Percentiles rank a stretch among this genome's conserved stretches.
Conservation (phyloP, 495 filamentous ascomycete species). For the Melanomma pulvis-pyrius region DNA sequence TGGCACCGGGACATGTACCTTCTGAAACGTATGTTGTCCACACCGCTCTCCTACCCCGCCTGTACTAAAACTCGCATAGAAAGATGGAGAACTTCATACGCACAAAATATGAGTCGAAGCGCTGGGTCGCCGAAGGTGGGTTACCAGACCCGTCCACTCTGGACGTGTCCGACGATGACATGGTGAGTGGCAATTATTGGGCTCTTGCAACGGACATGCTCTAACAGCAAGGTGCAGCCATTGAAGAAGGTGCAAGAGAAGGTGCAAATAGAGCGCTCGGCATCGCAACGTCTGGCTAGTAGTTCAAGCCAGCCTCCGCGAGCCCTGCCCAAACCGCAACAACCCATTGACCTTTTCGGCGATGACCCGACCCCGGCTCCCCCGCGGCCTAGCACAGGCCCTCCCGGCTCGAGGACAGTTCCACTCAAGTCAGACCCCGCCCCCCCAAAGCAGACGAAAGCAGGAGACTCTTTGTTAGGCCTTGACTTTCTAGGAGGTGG, state of each 20-base stretch:
- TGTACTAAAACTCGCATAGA: constrained; percentile 44
- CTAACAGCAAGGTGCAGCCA: constrained; percentile 51
- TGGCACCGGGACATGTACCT: constrained; percentile 88
- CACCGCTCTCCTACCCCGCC: not conserved
- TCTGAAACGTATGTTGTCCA: constrained; percentile 74
- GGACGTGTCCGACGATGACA: constrained; percentile 74
- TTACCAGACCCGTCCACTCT: constrained; percentile 91
- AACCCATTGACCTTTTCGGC: constrained; percentile 65
- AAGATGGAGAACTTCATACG: constrained; percentile 99
- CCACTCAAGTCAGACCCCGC: constrained; percentile 66
- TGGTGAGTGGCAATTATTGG: constrained; percentile 8
- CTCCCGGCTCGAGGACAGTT: constrained; percentile 57
- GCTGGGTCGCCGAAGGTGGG: constrained; percentile 96
- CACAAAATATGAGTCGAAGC: constrained; percentile 96
- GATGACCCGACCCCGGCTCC: constrained; percentile 61
- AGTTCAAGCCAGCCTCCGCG: constrained; percentile 49
- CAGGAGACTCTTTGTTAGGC: constrained; percentile 83
- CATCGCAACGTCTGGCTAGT: constrained; percentile 54
- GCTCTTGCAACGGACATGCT: not conserved
- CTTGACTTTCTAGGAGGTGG: constrained; percentile 91
- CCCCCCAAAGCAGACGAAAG: constrained; percentile 66
- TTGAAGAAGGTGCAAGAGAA: constrained; percentile 74
- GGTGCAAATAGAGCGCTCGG: constrained; percentile 65
- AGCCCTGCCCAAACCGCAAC: constrained; percentile 48
- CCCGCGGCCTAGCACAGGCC: constrained; percentile 67